Evolutionary conservation across 2,329 filamentous ascomycete species (phyloP).

Genomic region (Neofusicoccum sp.): DNA sequence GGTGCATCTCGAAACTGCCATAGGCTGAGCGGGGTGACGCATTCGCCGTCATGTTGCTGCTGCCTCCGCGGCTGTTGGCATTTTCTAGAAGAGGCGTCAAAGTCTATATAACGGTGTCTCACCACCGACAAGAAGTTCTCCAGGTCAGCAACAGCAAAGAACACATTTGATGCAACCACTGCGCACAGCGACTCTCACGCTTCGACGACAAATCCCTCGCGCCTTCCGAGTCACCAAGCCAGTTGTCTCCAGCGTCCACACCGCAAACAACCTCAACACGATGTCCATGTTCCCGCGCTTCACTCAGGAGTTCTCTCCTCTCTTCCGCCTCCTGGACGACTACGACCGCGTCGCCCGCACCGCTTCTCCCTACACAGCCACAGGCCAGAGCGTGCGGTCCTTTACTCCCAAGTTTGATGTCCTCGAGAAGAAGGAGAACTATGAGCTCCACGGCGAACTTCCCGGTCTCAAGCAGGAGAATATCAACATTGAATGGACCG

Average conservation of each 20-base stretch:
- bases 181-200: slow-evolving; percentile 26
- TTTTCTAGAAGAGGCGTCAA: slow-evolving; percentile 28
- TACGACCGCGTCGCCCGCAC: slow-evolving; percentile 38
- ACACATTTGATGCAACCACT: slow-evolving; percentile 37
- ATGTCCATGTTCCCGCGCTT: slow-evolving; percentile 46
- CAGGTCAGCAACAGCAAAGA: slow-evolving; percentile 25
- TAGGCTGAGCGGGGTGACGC: not conserved
- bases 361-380: slow-evolving; percentile 23
- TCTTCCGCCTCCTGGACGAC: slow-evolving; percentile 50
- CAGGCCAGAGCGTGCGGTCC: slow-evolving; percentile 42
- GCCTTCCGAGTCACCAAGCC: slow-evolving; percentile 32
- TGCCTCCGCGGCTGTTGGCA: slow-evolving; percentile 18
- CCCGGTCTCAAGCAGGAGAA: slow-evolving; percentile 73
- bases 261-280: slow-evolving; percentile 24
- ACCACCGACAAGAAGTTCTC: slow-evolving; percentile 20
- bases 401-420: slow-evolving; percentile 80
- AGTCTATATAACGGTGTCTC: slow-evolving; percentile 29
- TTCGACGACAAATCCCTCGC: slow-evolving; percentile 31
- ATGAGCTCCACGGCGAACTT: slow-evolving; percentile 78
- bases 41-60: not conserved
- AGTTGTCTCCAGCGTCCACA: slow-evolving; percentile 22
- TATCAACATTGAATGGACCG: slow-evolving; percentile 75
- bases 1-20: slow-evolving; percentile 7
- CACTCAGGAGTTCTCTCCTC: slow-evolving; percentile 40
- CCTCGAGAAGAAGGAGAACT: slow-evolving; percentile 64